Evolutionary conservation across 495 filamentous ascomycete genomes (phyloP).

Genomic region (Lophiostoma macrostomum): DNA sequence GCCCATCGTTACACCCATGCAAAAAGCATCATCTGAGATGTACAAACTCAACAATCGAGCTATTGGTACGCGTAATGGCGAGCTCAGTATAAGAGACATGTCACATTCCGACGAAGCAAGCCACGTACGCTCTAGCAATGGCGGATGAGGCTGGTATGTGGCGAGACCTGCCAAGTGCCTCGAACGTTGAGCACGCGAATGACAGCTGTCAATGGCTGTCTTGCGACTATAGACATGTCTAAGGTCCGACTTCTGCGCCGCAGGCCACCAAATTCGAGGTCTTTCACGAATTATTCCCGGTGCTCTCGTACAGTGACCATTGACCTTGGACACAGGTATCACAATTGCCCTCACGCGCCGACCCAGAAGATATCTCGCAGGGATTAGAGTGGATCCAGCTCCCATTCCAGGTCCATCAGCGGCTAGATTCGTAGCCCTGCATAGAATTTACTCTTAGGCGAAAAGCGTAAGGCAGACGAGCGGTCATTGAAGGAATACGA

Average conservation of each 20-base stretch:
- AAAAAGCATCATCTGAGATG: conserved; percentile 2
- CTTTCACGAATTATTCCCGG: too few species aligned
- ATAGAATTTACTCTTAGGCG: background rate
- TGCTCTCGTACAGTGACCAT: background rate
- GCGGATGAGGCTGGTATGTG: conserved; percentile 8
- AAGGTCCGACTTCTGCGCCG: too few species aligned
- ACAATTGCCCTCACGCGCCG: background rate
- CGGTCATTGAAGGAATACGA: too few species aligned
- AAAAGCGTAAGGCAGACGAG: too few species aligned
- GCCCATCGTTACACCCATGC: background rate
- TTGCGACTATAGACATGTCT: too few species aligned
- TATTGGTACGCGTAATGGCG: background rate
- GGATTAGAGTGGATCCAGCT: background rate
- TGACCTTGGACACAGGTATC: background rate
- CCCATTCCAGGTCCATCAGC: background rate
- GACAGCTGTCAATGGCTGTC: conserved; percentile 8
- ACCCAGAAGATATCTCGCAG: background rate
- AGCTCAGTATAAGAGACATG: too few species aligned
- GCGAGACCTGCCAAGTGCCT: background rate
- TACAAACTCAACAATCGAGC: background rate
- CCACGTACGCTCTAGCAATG: background rate
- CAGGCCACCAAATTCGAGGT: too few species aligned
- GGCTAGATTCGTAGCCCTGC: background rate
- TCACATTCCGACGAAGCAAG: background rate
- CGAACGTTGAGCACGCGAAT: conserved; percentile 2